phyloP scores from a whole-genome alignment of 306 rosid species.

The Malus sylvestris region DNA sequence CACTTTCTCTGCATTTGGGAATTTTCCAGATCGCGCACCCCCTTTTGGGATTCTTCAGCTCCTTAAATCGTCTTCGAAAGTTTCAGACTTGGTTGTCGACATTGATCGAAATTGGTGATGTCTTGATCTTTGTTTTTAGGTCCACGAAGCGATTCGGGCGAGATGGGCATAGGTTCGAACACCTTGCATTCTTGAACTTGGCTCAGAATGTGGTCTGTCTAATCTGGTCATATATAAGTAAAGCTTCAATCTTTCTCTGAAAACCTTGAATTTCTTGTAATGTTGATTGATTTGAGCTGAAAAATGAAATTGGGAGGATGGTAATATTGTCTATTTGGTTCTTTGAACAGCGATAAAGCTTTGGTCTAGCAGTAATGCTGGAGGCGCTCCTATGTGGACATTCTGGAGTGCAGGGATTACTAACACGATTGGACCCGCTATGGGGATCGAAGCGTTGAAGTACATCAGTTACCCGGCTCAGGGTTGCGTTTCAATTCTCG shows the following conservation, averaged over 20 bases:
- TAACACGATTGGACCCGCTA: slow-evolving; percentile 96
- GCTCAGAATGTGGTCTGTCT: slow-evolving; percentile 89
- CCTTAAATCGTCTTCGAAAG: background rate
- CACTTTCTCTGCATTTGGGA: background rate
- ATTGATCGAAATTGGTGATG: background rate
- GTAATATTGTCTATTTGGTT: background rate
- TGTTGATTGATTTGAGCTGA: background rate
- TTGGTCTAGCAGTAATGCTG: slow-evolving; percentile 53
- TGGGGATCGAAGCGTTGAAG: slow-evolving; percentile 96
- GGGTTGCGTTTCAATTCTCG: slow-evolving; percentile 30
- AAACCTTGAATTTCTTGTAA: background rate
- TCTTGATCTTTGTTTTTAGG: slow-evolving; percentile 26
- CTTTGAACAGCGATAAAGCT: slow-evolving; percentile 65
- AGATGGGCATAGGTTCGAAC: slow-evolving; percentile 60
- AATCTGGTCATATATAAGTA: slow-evolving; percentile 86
- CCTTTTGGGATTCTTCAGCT: background rate
- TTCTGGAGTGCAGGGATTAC: slow-evolving; percentile 98
- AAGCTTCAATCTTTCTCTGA: slow-evolving; percentile 20
- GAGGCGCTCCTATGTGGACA: slow-evolving; percentile 85
- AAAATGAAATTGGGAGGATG: background rate
- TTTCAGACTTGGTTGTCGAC: background rate
- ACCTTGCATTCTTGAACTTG: slow-evolving; percentile 80
- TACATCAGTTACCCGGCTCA: slow-evolving; percentile 98
- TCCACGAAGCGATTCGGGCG: slow-evolving; percentile 86
- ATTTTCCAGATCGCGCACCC: background rate